A percentile compares a stretch with the other conserved stretches of the same genome.
These are phyloP conservation scores for Beta lomatogona DNA, from an alignment of 179 eudicot genomes.

Conservation along the genomic window DNA sequence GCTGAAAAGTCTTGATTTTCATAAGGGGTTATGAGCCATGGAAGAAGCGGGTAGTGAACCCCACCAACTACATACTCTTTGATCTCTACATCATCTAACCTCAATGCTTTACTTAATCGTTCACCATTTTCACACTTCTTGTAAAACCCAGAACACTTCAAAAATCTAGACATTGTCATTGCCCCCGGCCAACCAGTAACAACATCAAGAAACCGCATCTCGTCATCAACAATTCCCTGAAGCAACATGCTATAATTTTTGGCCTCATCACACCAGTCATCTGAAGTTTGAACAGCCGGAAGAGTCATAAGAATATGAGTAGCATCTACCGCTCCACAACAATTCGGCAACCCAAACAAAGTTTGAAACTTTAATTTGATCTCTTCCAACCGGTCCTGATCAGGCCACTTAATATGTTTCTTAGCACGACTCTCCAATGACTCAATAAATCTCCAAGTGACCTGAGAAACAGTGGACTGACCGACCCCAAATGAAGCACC, in stretches of 20 bases:
- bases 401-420: constrained; percentile 93
- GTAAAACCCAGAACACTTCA: constrained; percentile 76
- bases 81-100: constrained; percentile 43
- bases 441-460: constrained; percentile 92
- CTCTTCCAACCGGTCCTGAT: constrained; percentile 45
- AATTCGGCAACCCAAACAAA: constrained; percentile 74
- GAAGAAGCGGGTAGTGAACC: constrained; percentile 73
- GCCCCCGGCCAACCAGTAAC: constrained; percentile 99
- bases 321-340: constrained; percentile 90
- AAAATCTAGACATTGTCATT: constrained; percentile 60
- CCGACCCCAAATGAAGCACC: constrained; percentile 97
- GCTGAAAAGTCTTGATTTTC: constrained; percentile 32
- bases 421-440: constrained; percentile 79
- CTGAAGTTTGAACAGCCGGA: constrained; percentile 87
- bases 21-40: constrained; percentile 85
- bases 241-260: constrained; percentile 86
- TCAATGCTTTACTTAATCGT: constrained; percentile 55
- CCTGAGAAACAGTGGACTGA: constrained; percentile 96
- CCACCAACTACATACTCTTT: constrained; percentile 85
- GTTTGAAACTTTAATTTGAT: constrained; percentile 62
- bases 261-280: constrained; percentile 87
- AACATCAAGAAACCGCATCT: constrained; percentile 81
- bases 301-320: constrained; percentile 91
- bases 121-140: constrained; percentile 70
- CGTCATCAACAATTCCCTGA: constrained; percentile 81